phyloP scores from a whole-genome alignment of 2,329 filamentous ascomycete species.

The Xylariales sp. region DNA sequence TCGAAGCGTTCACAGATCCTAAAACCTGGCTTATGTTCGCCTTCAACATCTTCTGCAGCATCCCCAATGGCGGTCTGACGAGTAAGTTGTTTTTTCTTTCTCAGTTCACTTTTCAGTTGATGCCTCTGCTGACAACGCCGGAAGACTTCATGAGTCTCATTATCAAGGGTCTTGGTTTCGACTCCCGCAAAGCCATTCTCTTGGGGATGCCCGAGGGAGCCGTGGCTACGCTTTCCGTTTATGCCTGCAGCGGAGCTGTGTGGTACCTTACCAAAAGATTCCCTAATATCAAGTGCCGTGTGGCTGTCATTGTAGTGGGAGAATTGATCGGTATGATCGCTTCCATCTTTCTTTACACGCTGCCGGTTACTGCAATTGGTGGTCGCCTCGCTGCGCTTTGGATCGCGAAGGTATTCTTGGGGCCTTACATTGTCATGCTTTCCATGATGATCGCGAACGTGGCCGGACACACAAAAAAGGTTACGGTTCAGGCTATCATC shows the following conservation, averaged over 20 bases:
- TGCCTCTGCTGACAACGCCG: background rate
- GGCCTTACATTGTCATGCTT: slow-evolving; percentile 18
- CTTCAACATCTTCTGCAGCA: slow-evolving; percentile 47
- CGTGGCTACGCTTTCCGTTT: slow-evolving; percentile 6
- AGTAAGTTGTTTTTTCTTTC: background rate
- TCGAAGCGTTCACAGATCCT: slow-evolving; percentile 14
- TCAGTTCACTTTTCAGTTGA: background rate
- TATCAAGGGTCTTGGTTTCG: slow-evolving; percentile 8
- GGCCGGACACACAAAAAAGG: slow-evolving; percentile 57
- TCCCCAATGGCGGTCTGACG: slow-evolving; percentile 40
- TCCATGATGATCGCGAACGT: slow-evolving; percentile 46
- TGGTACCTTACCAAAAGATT: slow-evolving; percentile 8
- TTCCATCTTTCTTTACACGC: slow-evolving; percentile 8
- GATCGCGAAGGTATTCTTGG: slow-evolving; percentile 10
- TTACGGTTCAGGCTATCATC: slow-evolving; percentile 57
- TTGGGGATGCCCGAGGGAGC: slow-evolving; percentile 8
- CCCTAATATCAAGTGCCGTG: slow-evolving; percentile 7
- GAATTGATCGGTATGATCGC: slow-evolving; percentile 10
- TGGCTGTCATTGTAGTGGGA: slow-evolving; percentile 8
- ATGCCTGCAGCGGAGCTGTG: slow-evolving; percentile 8
- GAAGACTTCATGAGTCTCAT: slow-evolving; percentile 8
- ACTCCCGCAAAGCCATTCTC: slow-evolving; percentile 6
- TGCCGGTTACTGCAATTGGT: background rate
- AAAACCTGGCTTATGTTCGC: slow-evolving; percentile 13
- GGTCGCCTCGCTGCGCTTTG: slow-evolving; percentile 7